Evolutionary conservation across 768 basidiomycete species (phyloP).

Genomic region (Phlebiopsis gigantea): DNA sequence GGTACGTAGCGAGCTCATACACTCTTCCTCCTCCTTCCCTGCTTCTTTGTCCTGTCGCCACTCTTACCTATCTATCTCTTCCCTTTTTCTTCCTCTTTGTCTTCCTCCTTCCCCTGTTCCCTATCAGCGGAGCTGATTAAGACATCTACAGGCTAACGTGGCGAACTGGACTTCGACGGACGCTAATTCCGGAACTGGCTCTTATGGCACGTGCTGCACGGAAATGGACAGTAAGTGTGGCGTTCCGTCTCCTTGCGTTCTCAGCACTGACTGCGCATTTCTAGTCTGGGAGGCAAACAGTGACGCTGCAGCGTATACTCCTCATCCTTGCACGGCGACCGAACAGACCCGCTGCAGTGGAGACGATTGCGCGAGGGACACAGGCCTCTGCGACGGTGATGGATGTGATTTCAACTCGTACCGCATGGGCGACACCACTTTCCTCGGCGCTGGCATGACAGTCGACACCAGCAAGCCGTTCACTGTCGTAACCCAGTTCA

Average conservation of each 20-base stretch:
- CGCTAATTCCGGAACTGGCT: slow-evolving; percentile 40
- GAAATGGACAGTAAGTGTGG: slow-evolving; percentile 44
- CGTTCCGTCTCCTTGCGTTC: slow-evolving; percentile 15
- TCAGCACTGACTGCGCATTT: not conserved
- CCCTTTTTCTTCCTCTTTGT: too few species aligned
- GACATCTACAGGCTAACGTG: slow-evolving; percentile 39
- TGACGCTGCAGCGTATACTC: slow-evolving; percentile 46
- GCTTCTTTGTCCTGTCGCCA: too few species aligned
- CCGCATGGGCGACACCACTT: slow-evolving; percentile 39
- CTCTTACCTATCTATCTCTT: too few species aligned
- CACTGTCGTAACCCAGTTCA: slow-evolving; percentile 34
- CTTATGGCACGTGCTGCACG: slow-evolving; percentile 45
- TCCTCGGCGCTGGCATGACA: slow-evolving; percentile 38
- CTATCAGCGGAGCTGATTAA: not conserved
- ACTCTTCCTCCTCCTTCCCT: too few species aligned
- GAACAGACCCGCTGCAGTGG: slow-evolving; percentile 40
- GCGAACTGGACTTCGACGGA: slow-evolving; percentile 33
- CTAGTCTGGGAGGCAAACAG: slow-evolving; percentile 45
- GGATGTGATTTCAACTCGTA: slow-evolving; percentile 48
- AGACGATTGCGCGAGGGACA: slow-evolving; percentile 28
- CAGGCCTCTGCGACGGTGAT: slow-evolving; percentile 45
- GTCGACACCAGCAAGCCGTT: slow-evolving; percentile 42
- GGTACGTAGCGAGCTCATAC: slow-evolving; percentile 25
- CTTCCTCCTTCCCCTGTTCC: too few species aligned
- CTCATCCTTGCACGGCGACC: slow-evolving; percentile 38